phyloP scores from a whole-genome alignment of 1,284 basidiomycete genomes.

The Rhodotorula glutinis region DNA sequence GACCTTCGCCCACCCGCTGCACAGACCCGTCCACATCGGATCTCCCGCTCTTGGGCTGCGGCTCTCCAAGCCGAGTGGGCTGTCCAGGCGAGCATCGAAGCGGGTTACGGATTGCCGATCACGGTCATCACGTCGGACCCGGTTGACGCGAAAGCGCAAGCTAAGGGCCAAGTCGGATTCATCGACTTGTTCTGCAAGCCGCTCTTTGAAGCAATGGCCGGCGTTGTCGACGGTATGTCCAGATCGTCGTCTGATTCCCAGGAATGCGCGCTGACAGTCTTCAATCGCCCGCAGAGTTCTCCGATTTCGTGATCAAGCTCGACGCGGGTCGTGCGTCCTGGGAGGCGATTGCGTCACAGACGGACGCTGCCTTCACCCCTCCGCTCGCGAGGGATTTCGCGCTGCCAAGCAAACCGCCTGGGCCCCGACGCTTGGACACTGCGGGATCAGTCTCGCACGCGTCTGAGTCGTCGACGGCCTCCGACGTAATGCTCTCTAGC shows the following conservation, averaged over 20 bases:
- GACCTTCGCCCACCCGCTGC: slow-evolving; percentile 6
- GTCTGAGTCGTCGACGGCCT: not conserved
- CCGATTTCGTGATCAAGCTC: slow-evolving; percentile 41
- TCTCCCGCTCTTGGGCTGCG: slow-evolving; percentile 85
- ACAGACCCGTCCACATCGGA: slow-evolving; percentile 82
- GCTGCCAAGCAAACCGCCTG: slow-evolving; percentile 2
- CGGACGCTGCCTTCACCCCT: slow-evolving; percentile 30
- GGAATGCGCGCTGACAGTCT: too few species aligned
- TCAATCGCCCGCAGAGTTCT: slow-evolving; percentile 40
- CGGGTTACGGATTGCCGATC: slow-evolving; percentile 68
- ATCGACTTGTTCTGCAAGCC: slow-evolving; percentile 77
- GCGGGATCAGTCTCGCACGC: not conserved
- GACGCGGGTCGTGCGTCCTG: slow-evolving; percentile 40
- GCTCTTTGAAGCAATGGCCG: slow-evolving; percentile 68
- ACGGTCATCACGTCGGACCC: slow-evolving; percentile 56
- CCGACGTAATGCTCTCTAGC: not conserved
- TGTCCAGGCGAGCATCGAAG: slow-evolving; percentile 76
- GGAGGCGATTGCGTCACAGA: slow-evolving; percentile 41
- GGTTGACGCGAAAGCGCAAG: slow-evolving; percentile 59
- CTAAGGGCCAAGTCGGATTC: slow-evolving; percentile 84
- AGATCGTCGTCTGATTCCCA: too few species aligned
- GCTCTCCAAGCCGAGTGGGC: slow-evolving; percentile 85
- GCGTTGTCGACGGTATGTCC: slow-evolving; percentile 72
- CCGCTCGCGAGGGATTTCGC: slow-evolving; percentile 15
- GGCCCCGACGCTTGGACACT: not conserved